Percentiles rank a stretch among this genome's conserved stretches.
Conservation (phyloP, 179 eudicot genomes). For the Gypsophila paniculata region DNA sequence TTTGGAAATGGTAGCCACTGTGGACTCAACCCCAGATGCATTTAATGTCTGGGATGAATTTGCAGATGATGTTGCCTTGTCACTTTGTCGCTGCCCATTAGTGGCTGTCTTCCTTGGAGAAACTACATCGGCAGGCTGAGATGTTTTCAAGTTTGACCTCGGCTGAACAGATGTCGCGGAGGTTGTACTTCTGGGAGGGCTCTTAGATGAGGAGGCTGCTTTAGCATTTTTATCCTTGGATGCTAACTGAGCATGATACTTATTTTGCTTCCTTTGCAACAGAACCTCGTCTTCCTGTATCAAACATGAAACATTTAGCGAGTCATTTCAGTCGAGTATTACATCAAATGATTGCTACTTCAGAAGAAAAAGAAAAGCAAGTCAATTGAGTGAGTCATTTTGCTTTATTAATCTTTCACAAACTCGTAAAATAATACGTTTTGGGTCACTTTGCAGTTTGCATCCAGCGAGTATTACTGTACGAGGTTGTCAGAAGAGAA, state of each 20-base stretch:
- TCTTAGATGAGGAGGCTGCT: slow-evolving; percentile 31
- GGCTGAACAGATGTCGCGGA: slow-evolving; percentile 24
- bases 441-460: background rate
- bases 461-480: background rate
- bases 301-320: slow-evolving; percentile 1
- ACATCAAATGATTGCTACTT: background rate
- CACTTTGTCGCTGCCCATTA: slow-evolving; percentile 31
- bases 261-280: slow-evolving; percentile 41
- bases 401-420: background rate
- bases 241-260: slow-evolving; percentile 32
- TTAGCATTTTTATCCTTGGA: slow-evolving; percentile 32
- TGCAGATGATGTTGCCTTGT: slow-evolving; percentile 24
- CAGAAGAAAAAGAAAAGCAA: background rate
- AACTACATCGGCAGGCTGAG: slow-evolving; percentile 25
- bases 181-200: slow-evolving; percentile 41
- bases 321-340: too few relatives aligned
- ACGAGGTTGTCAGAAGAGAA: background rate
- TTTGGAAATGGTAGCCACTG: slow-evolving; percentile 31
- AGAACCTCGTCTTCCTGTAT: slow-evolving; percentile 46
- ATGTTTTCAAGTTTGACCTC: slow-evolving; percentile 27
- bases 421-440: background rate
- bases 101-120: slow-evolving; percentile 34
- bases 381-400: background rate
- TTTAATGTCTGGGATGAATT: slow-evolving; percentile 31
- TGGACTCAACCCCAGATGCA: slow-evolving; percentile 32